Conservation (phyloP, 164 flowering plant species). For the Piper betle region DNA sequence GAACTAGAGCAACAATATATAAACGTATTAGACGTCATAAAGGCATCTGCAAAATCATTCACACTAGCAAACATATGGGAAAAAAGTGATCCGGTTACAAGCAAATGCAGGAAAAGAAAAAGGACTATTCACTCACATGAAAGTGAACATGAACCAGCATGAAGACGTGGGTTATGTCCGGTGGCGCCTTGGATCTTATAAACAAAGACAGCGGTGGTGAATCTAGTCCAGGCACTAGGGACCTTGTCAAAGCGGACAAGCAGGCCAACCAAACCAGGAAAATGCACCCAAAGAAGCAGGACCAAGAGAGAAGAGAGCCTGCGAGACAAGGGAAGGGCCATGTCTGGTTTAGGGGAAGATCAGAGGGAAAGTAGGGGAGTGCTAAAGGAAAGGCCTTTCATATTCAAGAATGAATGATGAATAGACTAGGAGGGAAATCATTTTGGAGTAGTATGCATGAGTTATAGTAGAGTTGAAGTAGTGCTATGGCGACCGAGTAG, state of each 20-base stretch:
- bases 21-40: too few species aligned
- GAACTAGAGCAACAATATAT: not conserved
- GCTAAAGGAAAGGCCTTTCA: not conserved
- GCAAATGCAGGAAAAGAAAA: not conserved
- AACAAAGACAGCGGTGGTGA: conserved; percentile 27
- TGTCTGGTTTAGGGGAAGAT: conserved; percentile 8
- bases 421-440: too few species aligned
- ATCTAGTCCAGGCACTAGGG: conserved; percentile 29
- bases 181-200: conserved; percentile 21
- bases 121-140: conserved; percentile 29
- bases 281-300: conserved; percentile 7
- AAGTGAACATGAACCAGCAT: conserved; percentile 25
- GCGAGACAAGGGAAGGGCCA: conserved; percentile 20
- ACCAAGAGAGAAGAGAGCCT: conserved; percentile 10
- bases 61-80: too few species aligned
- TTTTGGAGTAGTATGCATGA: too few species aligned
- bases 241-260: conserved; percentile 21
- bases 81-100: not conserved
- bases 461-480: too few species aligned
- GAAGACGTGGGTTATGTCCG: conserved; percentile 26
- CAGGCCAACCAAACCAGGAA: conserved; percentile 21
- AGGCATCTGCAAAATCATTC: too few species aligned
- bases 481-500: too few species aligned
- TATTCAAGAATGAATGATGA: too few species aligned
- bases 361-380: not conserved